Percentiles rank a stretch among this genome's conserved stretches.
Conservation (phyloP, 2,329 filamentous ascomycete species). For the Colletotrichum sojae region DNA sequence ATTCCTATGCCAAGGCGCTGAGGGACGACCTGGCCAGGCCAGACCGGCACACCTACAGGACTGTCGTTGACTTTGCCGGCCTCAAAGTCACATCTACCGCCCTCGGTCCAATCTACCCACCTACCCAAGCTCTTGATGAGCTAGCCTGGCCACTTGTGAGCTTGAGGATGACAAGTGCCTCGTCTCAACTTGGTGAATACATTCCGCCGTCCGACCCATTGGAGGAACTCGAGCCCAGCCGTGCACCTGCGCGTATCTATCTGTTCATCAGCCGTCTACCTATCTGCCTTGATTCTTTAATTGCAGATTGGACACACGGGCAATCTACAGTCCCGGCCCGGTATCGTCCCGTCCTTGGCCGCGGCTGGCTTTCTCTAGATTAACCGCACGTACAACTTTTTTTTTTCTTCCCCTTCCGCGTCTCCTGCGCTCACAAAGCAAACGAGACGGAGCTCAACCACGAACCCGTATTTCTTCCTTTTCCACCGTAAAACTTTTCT, state of each 20-base stretch:
- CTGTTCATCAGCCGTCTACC: slow-evolving; percentile 17
- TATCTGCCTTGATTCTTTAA: slow-evolving; percentile 7
- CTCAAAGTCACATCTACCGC: not conserved
- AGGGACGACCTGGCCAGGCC: not conserved
- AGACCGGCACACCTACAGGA: not conserved
- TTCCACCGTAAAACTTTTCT: not conserved
- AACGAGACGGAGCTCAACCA: not conserved
- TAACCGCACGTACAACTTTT: not conserved
- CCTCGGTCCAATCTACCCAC: not conserved
- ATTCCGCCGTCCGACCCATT: no score
- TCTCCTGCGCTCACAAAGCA: not conserved
- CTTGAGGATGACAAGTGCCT: no score
- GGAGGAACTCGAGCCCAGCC: no score
- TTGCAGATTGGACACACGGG: slow-evolving; percentile 2
- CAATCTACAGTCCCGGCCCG: not conserved
- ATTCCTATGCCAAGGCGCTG: not conserved
- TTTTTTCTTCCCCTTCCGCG: not conserved
- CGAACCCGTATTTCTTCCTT: not conserved
- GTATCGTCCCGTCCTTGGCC: not conserved
- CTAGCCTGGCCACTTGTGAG: no score
- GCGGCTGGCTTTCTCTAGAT: not conserved
- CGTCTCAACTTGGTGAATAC: no score
- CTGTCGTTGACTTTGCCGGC: slow-evolving; percentile 12
- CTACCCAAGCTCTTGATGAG: not conserved
- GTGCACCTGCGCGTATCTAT: not conserved